These are phyloP conservation scores for Aspergillus sp. DNA, from an alignment of 2,329 filamentous ascomycete genomes.

Conservation along the genomic window DNA sequence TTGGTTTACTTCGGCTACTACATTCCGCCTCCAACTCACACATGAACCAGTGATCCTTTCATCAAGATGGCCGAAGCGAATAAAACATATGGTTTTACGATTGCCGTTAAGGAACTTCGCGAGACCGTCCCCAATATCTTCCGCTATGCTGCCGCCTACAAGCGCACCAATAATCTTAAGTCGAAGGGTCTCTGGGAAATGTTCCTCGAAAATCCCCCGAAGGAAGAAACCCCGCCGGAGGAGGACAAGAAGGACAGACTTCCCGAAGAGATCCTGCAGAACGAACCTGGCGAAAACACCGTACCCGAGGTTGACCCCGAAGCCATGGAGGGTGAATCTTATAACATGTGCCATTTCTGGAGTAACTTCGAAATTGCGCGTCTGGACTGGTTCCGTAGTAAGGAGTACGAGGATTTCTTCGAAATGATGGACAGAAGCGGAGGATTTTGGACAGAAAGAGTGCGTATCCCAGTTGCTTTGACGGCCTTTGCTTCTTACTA, in stretches of 20 bases:
- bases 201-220: conserved; percentile 72
- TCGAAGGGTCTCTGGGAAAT: conserved; percentile 97
- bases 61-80: conserved; percentile 87
- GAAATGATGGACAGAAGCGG: conserved; percentile 97
- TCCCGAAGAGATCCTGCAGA: conserved; percentile 73
- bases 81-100: conserved; percentile 98
- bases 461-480: conserved; percentile 44
- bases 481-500: neutral
- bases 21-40: conserved; percentile 2
- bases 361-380: conserved; percentile 98
- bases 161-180: conserved; percentile 79
- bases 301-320: conserved; percentile 82
- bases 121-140: conserved; percentile 99
- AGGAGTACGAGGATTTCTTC: conserved; percentile 97
- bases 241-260: conserved; percentile 62
- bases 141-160: conserved; percentile 97
- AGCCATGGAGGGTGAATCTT: conserved; percentile 92
- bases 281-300: conserved; percentile 62
- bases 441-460: conserved; percentile 98
- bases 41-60: conserved; percentile 70
- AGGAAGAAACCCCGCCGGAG: conserved; percentile 47
- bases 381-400: conserved; percentile 92
- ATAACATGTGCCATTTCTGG: conserved; percentile 99
- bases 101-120: conserved; percentile 94
- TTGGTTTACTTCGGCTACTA: neutral